These are phyloP conservation scores for Chlamydomonas eustigma DNA, from an alignment of 139 green algal species.

Conservation along the genomic window DNA sequence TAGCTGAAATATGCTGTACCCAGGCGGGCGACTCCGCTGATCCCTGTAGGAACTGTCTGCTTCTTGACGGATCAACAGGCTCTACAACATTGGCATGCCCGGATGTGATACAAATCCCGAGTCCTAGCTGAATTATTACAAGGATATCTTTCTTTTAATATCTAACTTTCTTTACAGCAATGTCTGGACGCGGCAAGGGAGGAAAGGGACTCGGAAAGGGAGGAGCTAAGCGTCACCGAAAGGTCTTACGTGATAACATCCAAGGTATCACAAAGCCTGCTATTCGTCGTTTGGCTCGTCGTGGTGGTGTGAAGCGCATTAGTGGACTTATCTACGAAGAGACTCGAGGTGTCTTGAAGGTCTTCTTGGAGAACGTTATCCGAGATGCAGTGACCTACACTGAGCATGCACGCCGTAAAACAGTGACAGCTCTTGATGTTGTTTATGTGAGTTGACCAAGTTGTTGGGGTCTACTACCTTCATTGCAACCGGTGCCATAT, in stretches of 20 bases:
- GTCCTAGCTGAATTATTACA: too few species aligned
- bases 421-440: slow-evolving; percentile 91
- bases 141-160: too few species aligned
- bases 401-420: slow-evolving; percentile 93
- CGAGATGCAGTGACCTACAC: slow-evolving; percentile 94
- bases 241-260: slow-evolving; percentile 93
- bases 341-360: slow-evolving; percentile 82
- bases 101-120: background rate
- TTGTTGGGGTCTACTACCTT: too few species aligned
- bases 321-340: slow-evolving; percentile 87
- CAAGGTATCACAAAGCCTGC: slow-evolving; percentile 87
- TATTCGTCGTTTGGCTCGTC: slow-evolving; percentile 75
- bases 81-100: background rate
- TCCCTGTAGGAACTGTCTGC: too few species aligned
- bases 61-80: background rate
- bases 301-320: slow-evolving; percentile 43
- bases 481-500: too few species aligned
- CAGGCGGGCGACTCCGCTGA: too few species aligned
- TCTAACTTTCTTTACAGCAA: too few species aligned
- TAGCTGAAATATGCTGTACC: too few species aligned
- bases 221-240: slow-evolving; percentile 87
- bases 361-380: slow-evolving; percentile 86
- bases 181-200: slow-evolving; percentile 19
- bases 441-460: slow-evolving; percentile 74
- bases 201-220: slow-evolving; percentile 61